Percentiles rank a stretch among this genome's conserved stretches.
These are phyloP conservation scores for Anthracocystis walkeri DNA, from an alignment of 1,284 basidiomycete species.

Conservation along the genomic window DNA sequence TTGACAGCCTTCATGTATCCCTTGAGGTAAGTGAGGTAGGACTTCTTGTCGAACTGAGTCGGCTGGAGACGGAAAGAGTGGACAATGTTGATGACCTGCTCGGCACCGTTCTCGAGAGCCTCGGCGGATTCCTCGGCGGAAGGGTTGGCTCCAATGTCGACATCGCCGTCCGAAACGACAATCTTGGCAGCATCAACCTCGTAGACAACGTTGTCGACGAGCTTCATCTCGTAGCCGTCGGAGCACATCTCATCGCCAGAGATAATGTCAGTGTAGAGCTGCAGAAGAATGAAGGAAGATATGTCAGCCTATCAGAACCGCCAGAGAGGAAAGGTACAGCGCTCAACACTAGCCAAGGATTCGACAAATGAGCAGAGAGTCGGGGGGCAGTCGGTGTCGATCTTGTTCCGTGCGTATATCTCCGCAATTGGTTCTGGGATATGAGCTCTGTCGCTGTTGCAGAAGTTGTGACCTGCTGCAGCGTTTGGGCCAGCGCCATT, in stretches of 20 bases:
- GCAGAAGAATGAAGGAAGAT: conserved; percentile 18
- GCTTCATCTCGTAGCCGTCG: conserved; percentile 75
- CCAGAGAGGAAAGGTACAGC: neutral
- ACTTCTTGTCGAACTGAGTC: conserved; percentile 92
- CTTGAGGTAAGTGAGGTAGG: conserved; percentile 86
- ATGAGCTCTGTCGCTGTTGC: no score
- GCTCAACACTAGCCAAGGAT: conserved; percentile 10
- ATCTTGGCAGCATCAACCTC: conserved; percentile 89
- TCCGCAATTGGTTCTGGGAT: no score
- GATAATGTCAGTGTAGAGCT: conserved; percentile 79
- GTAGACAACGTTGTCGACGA: conserved; percentile 84
- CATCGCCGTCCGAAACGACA: conserved; percentile 81
- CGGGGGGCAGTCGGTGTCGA: neutral
- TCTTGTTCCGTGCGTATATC: neutral
- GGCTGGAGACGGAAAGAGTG: conserved; percentile 90
- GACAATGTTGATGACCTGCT: conserved; percentile 87
- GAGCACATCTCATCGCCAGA: conserved; percentile 84
- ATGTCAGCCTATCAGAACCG: conserved; percentile 6
- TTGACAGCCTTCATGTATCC: conserved; percentile 86
- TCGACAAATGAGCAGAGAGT: neutral
- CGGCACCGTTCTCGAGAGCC: conserved; percentile 81
- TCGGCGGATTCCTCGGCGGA: conserved; percentile 88
- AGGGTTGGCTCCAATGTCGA: conserved; percentile 84
- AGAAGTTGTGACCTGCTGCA: no score
- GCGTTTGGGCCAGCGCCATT: no score